These are phyloP conservation scores for Penicillium digitatum DNA, from an alignment of 2,329 filamentous ascomycete species.

Conservation along the genomic window DNA sequence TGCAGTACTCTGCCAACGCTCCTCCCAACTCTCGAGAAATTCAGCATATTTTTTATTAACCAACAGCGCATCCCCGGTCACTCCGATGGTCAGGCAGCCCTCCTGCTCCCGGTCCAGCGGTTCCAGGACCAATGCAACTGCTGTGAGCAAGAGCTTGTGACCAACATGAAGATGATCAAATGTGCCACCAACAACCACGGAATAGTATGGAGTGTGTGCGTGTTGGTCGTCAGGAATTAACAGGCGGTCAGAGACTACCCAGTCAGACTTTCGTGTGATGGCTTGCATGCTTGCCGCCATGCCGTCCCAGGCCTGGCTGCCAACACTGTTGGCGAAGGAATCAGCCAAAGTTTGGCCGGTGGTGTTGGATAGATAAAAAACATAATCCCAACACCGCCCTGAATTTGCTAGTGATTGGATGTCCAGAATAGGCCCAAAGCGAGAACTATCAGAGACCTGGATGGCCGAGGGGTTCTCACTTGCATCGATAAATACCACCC, in stretches of 20 bases:
- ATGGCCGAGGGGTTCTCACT: conserved; percentile 17
- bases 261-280: conserved; percentile 23
- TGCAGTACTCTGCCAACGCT: conserved; percentile 65
- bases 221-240: conserved; percentile 21
- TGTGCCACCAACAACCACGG: conserved; percentile 82
- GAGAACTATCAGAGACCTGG: conserved; percentile 17
- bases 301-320: conserved; percentile 18
- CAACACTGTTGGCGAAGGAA: conserved; percentile 38
- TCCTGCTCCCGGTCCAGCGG: conserved; percentile 41
- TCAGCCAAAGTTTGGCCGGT: conserved; percentile 27
- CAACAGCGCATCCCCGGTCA: conserved; percentile 82
- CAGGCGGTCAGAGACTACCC: conserved; percentile 20
- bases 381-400: conserved; percentile 28
- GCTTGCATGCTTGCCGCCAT: conserved; percentile 19
- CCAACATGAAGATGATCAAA: conserved; percentile 95
- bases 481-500: conserved; percentile 67
- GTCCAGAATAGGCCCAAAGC: conserved; percentile 50
- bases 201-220: conserved; percentile 45
- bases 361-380: conserved; percentile 32
- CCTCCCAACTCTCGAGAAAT: conserved; percentile 74
- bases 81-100: conserved; percentile 70
- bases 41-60: conserved; percentile 84
- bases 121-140: conserved; percentile 68
- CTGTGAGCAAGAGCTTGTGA: conserved; percentile 94
- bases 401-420: conserved; percentile 47